Evolutionary conservation across 179 eudicot genomes (phyloP).

Genomic region (Camellia oleifera): DNA sequence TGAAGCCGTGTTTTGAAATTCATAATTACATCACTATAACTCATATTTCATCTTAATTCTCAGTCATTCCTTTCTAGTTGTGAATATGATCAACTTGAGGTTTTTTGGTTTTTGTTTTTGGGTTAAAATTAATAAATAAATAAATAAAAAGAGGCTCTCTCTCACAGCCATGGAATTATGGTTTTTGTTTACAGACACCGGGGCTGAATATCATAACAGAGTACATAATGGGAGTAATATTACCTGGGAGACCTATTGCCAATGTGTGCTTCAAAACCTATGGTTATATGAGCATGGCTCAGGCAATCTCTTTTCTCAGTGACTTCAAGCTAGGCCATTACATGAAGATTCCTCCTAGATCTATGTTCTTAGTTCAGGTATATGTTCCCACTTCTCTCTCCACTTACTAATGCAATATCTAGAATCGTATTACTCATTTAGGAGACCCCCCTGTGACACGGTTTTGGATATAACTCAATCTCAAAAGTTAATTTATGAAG

Average conservation of each 20-base stretch:
- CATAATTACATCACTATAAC: neutral
- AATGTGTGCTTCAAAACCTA: constrained; percentile 17
- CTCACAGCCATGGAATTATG: neutral
- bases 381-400: too few species aligned
- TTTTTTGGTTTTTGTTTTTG: too few species aligned
- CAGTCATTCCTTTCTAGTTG: neutral
- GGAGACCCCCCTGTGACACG: too few species aligned
- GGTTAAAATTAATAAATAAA: too few species aligned
- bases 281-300: constrained; percentile 18
- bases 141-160: neutral
- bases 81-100: neutral
- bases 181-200: constrained; percentile 10
- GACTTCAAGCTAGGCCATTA: constrained; percentile 23
- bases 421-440: too few species aligned
- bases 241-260: constrained; percentile 11
- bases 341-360: constrained; percentile 22
- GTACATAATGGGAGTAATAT: constrained; percentile 14
- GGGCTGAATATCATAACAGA: constrained; percentile 18
- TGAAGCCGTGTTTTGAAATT: too few species aligned
- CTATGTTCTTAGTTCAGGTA: constrained; percentile 20
- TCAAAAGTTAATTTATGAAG: too few species aligned
- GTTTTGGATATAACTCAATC: too few species aligned
- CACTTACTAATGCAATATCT: too few species aligned
- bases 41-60: neutral
- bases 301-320: constrained; percentile 18